phyloP scores from a whole-genome alignment of 495 filamentous ascomycete species.

The Penicillium goetzii region DNA sequence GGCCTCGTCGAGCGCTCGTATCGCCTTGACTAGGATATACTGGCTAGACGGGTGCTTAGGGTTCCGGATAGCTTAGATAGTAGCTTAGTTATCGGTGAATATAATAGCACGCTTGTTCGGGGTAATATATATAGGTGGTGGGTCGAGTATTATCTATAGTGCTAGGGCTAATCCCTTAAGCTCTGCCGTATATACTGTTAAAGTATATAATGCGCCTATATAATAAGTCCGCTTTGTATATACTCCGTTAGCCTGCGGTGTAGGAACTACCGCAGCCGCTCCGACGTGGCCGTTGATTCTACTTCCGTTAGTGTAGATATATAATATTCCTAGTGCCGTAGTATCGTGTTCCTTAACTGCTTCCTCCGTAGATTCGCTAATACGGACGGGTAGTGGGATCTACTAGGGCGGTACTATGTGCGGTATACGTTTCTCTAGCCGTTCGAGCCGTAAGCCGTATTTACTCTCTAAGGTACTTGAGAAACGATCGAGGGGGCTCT shows the following conservation, averaged over 20 bases:
- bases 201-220: conserved; percentile 7
- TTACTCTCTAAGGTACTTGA: background rate
- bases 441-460: too few species aligned
- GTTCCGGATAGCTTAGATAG: conserved; percentile 16
- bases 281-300: conserved; percentile 11
- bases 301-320: conserved; percentile 13
- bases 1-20: conserved; percentile 9
- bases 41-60: conserved; percentile 16
- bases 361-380: conserved; percentile 13
- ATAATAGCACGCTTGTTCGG: conserved; percentile 7
- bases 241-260: background rate
- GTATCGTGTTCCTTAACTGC: conserved; percentile 11
- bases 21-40: conserved; percentile 16
- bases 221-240: conserved; percentile 3
- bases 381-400: conserved; percentile 10
- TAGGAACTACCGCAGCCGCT: conserved; percentile 8
- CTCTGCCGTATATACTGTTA: conserved; percentile 13
- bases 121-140: background rate
- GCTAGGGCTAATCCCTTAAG: conserved; percentile 4
- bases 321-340: conserved; percentile 7
- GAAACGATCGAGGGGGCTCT: too few species aligned
- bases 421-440: too few species aligned
- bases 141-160: conserved; percentile 13
- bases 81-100: conserved; percentile 22
- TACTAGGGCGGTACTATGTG: conserved; percentile 6